Conservation (phyloP, 192 early-diverging fungal genomes). For the Coemansia sp. region DNA sequence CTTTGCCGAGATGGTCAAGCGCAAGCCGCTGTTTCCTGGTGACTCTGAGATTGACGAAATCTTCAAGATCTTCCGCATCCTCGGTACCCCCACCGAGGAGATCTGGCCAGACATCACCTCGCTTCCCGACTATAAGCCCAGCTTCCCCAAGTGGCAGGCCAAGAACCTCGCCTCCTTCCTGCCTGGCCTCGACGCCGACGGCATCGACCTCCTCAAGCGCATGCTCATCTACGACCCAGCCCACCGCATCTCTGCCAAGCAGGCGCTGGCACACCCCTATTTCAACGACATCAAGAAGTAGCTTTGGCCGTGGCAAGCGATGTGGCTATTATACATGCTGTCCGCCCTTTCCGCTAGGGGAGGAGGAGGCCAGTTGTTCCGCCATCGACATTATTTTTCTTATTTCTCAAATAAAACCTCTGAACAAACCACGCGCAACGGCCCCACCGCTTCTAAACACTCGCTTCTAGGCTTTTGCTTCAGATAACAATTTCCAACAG, state of each 20-base stretch:
- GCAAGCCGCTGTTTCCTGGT: conserved; percentile 86
- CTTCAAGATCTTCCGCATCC: conserved; percentile 85
- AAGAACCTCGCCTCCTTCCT: conserved; percentile 57
- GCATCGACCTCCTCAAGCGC: conserved; percentile 72
- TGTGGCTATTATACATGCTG: too few relatives aligned
- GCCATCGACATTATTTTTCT: too few relatives aligned
- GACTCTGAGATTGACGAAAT: conserved; percentile 90
- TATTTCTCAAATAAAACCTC: too few relatives aligned
- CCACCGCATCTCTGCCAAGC: conserved; percentile 81
- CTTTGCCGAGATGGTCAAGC: conserved; percentile 90
- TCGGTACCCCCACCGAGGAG: conserved; percentile 80
- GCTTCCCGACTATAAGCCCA: conserved; percentile 81
- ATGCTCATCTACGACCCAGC: conserved; percentile 79
- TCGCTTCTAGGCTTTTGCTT: too few relatives aligned
- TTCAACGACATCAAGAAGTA: conserved; percentile 59
- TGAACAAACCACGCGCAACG: too few relatives aligned
- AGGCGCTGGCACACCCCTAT: conserved; percentile 80
- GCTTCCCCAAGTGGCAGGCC: conserved; percentile 74
- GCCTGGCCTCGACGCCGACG: conserved; percentile 61
- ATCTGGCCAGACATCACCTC: conserved; percentile 76
- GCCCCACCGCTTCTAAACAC: too few relatives aligned
- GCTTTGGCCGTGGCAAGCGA: neutral
- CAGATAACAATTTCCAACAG: too few relatives aligned
- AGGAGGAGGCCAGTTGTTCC: too few relatives aligned
- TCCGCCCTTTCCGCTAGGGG: too few relatives aligned